phyloP scores from a whole-genome alignment of 306 rosid genomes.

The Delonix regia region DNA sequence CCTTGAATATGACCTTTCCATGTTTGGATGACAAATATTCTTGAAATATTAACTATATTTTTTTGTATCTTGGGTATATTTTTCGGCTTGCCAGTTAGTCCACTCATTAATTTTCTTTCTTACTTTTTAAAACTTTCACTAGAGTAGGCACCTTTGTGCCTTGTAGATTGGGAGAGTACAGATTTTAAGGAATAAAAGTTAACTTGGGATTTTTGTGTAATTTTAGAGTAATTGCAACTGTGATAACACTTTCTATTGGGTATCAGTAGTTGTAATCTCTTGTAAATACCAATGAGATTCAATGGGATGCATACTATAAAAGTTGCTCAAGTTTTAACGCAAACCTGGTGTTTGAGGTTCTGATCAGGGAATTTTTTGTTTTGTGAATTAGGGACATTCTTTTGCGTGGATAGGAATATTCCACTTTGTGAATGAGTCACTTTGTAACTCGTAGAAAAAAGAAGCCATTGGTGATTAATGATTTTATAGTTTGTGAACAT shows the following conservation, averaged over 20 bases:
- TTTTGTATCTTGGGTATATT: too few relatives aligned
- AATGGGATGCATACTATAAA: not conserved
- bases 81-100: too few relatives aligned
- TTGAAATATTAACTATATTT: not conserved
- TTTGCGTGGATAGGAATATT: not conserved
- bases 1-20: not conserved
- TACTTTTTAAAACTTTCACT: too few relatives aligned
- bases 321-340: not conserved
- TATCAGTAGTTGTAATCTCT: too few relatives aligned
- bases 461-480: not conserved
- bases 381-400: not conserved
- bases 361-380: not conserved
- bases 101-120: too few relatives aligned
- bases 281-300: too few relatives aligned
- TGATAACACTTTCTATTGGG: too few relatives aligned
- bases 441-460: conserved; percentile 7
- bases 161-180: too few relatives aligned
- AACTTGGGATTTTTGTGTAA: too few relatives aligned
- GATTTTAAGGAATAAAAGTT: too few relatives aligned
- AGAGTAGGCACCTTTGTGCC: too few relatives aligned
- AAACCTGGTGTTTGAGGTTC: not conserved
- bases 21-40: not conserved
- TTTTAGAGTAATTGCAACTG: too few relatives aligned
- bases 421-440: conserved; percentile 15
- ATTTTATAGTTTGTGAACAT: conserved; percentile 31